Conservation (phyloP, 148 eudicot genomes). For the Spergularia bocconei region DNA sequence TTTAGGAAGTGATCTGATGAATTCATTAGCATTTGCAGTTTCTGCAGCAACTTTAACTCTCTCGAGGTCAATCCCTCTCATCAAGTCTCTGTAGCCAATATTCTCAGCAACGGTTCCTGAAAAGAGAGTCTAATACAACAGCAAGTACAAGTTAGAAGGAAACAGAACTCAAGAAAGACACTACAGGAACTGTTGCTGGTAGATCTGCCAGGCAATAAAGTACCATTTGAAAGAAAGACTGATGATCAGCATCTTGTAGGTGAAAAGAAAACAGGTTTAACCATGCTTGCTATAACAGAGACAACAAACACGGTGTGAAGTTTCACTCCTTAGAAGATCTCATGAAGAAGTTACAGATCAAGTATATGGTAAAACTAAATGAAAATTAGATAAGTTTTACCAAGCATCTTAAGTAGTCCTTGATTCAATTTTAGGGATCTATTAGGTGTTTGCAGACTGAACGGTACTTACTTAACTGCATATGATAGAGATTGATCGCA, state of each 20-base stretch:
- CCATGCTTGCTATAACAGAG: too few relatives aligned
- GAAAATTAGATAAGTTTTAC: not conserved
- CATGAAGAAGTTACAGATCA: not conserved
- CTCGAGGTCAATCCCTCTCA: slow-evolving; percentile 65
- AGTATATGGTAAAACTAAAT: not conserved
- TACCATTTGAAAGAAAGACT: too few relatives aligned
- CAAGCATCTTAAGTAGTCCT: not conserved
- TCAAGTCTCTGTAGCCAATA: slow-evolving; percentile 83
- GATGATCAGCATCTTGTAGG: not conserved
- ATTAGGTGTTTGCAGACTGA: too few relatives aligned
- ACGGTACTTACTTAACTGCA: too few relatives aligned
- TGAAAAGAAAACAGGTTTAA: not conserved
- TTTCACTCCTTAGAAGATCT: not conserved
- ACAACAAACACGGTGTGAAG: not conserved
- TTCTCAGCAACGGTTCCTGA: slow-evolving; percentile 92
- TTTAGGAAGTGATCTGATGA: slow-evolving; percentile 69
- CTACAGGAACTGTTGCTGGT: not conserved
- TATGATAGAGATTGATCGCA: too few relatives aligned
- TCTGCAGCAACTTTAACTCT: slow-evolving; percentile 71
- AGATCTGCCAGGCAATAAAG: not conserved
- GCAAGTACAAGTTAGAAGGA: slow-evolving; percentile 11
- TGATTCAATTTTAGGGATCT: too few relatives aligned
- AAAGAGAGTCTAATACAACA: slow-evolving; percentile 62
- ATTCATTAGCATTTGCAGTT: slow-evolving; percentile 94
- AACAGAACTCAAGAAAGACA: slow-evolving; percentile 1